Base-by-base conservation (phyloP, 805 yeast genomes). In the Yarrowia deformans region DNA sequence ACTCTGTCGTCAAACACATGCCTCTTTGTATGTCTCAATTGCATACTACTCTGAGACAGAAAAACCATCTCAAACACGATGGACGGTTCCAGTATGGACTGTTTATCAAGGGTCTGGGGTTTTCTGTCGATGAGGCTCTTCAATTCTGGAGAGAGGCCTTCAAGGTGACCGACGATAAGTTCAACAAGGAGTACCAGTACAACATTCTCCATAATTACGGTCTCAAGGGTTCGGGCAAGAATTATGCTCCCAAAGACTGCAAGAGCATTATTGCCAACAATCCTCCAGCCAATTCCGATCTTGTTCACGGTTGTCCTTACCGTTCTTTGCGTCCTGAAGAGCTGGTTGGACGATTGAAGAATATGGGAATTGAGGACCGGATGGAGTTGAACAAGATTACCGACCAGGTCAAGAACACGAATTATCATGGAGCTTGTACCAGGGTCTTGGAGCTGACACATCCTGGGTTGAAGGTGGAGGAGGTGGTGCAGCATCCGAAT, bases 131-230 rank as follows among this genome's bases (percentile, higher is more conserved):
- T 70, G 98, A 95, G 76, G 93, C 98, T 0, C 77, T 94, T 70
- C 86, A 84, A 73, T 94, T 93, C 78, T 95, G 98, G 97, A 81
- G 88, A 13, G 80, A 79, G 67, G 89, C 89, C 72, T 94, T 94
- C 78, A 79, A 81, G 68, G 77, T 75, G 12, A 84, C 88, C 6
- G 77, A 86, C 68, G 97, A 92, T 68, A 86, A 87, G 73, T 93
- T 93, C 79, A 87, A 89, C 77, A 93, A 93, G 79, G 97, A 94
- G 75, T 93, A 94, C 81, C 84, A 86, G 71, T 95, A 95, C 82
- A 91, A 90, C 74, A 86, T 95, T 75, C 84, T 97, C 70, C 98
- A 95, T 78, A 85, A 84, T 71, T 95, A 94, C 77, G 99, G 98
- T 61, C 81, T 91, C 70, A 97, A 91, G 79, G 99, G 99, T 73